These are phyloP conservation scores for Carex littledalei DNA, from an alignment of 176 grass and related monocot species.

Conservation along the genomic window DNA sequence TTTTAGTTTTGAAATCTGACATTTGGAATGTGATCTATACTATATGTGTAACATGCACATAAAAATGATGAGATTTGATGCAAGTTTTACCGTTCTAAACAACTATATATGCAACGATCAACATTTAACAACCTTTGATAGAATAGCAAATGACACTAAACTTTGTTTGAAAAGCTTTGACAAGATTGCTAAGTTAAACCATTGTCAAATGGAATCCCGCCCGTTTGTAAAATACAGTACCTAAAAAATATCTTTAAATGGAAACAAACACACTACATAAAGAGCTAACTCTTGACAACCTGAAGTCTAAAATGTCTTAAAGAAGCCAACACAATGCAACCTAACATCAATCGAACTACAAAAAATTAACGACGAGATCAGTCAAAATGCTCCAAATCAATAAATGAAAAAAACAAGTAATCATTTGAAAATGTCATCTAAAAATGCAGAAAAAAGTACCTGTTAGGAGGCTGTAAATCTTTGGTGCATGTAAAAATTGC, in stretches of 20 bases:
- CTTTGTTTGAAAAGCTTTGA: background rate
- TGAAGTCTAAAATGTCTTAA: slow-evolving; percentile 73
- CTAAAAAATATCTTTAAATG: slow-evolving; percentile 1
- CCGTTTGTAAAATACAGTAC: background rate
- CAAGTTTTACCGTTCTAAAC: background rate
- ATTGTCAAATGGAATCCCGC: background rate
- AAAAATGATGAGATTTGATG: background rate
- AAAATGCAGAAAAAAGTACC: slow-evolving; percentile 30
- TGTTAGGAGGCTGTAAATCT: slow-evolving; percentile 71
- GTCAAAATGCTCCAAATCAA: slow-evolving; percentile 16
- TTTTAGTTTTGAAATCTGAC: background rate
- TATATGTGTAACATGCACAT: background rate
- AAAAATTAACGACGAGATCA: slow-evolving; percentile 22
- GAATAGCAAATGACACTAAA: background rate
- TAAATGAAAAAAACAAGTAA: slow-evolving; percentile 18
- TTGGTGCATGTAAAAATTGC: slow-evolving; percentile 45
- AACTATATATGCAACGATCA: background rate
- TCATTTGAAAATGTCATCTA: slow-evolving; percentile 18
- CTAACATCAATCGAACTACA: slow-evolving; percentile 65
- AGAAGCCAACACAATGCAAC: slow-evolving; percentile 50
- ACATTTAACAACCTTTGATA: background rate
- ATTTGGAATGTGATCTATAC: background rate
- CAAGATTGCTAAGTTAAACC: background rate
- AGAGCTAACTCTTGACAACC: slow-evolving; percentile 35
- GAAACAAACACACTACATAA: background rate